Percentiles rank a stretch among this genome's conserved stretches.
These are phyloP conservation scores for Gigaspora rosea DNA, from an alignment of 192 early-diverging fungal genomes.

Conservation along the genomic window DNA sequence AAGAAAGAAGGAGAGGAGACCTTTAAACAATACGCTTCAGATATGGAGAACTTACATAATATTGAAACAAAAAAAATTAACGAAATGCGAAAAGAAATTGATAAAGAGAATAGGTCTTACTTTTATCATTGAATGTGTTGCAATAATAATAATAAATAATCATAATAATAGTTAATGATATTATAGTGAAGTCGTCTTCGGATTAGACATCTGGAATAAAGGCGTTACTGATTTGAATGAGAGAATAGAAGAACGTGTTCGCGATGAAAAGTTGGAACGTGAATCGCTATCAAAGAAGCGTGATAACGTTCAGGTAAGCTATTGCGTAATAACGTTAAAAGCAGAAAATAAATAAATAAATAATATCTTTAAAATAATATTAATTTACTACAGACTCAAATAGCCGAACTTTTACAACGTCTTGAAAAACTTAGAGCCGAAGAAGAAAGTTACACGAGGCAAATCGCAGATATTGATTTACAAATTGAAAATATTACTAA, in stretches of 20 bases:
- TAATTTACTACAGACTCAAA: neutral
- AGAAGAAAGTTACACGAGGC: conserved; percentile 1
- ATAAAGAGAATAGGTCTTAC: conserved; percentile 19
- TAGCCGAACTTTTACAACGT: neutral
- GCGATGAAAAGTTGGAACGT: conserved; percentile 12
- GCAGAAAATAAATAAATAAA: neutral
- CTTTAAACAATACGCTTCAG: neutral
- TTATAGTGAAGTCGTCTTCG: conserved; percentile 18
- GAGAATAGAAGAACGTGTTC: conserved; percentile 11
- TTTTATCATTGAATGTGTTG: neutral
- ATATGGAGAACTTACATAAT: conserved; percentile 13
- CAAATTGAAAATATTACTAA: conserved; percentile 20
- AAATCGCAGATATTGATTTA: conserved; percentile 10
- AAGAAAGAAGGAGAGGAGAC: neutral
- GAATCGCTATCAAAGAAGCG: conserved; percentile 19
- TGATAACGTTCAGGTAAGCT: neutral
- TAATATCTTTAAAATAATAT: neutral
- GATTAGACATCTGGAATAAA: conserved; percentile 6
- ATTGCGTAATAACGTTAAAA: neutral
- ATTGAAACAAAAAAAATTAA: conserved; percentile 8
- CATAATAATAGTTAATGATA: neutral
- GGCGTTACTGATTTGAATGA: conserved; percentile 7
- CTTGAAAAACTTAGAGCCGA: conserved; percentile 6
- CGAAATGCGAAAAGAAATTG: conserved; percentile 8
- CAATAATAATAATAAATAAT: neutral